These are phyloP conservation scores for Penicillium olsonii DNA, from an alignment of 2,329 filamentous ascomycete genomes.

Conservation along the genomic window DNA sequence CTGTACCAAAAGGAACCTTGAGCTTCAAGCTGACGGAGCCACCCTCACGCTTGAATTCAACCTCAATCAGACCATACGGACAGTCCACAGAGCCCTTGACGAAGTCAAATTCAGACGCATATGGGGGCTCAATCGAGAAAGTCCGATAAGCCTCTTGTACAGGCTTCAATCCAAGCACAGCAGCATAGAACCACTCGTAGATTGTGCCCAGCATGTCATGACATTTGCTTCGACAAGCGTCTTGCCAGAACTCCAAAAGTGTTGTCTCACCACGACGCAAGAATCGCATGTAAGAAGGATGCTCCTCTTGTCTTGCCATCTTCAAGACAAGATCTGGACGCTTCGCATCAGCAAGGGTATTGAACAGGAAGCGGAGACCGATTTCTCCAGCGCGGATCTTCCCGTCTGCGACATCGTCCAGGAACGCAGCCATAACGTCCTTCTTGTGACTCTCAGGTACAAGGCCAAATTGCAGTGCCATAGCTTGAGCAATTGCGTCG, in stretches of 20 bases:
- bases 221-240: conserved; percentile 72
- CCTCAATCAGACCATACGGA: conserved; percentile 22
- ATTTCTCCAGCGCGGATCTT: conserved; percentile 26
- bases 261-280: conserved; percentile 59
- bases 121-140: conserved; percentile 43
- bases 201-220: conserved; percentile 54
- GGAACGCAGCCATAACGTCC: conserved; percentile 22
- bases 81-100: conserved; percentile 24
- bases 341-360: conserved; percentile 22
- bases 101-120: conserved; percentile 42
- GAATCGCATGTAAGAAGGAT: conserved; percentile 53
- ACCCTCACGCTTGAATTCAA: conserved; percentile 10
- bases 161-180: conserved; percentile 42
- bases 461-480: conserved; percentile 24
- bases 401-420: conserved; percentile 20
- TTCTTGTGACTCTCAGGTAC: conserved; percentile 15
- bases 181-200: conserved; percentile 52
- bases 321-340: conserved; percentile 24
- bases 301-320: conserved; percentile 51
- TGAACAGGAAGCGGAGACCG: conserved; percentile 24
- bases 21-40: neutral
- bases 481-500: conserved; percentile 23
- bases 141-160: conserved; percentile 43
- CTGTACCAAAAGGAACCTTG: conserved; percentile 12
- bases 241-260: conserved; percentile 80